These are phyloP conservation scores for Lachnellula cervina DNA, from an alignment of 2,329 filamentous ascomycete species.

Conservation along the genomic window DNA sequence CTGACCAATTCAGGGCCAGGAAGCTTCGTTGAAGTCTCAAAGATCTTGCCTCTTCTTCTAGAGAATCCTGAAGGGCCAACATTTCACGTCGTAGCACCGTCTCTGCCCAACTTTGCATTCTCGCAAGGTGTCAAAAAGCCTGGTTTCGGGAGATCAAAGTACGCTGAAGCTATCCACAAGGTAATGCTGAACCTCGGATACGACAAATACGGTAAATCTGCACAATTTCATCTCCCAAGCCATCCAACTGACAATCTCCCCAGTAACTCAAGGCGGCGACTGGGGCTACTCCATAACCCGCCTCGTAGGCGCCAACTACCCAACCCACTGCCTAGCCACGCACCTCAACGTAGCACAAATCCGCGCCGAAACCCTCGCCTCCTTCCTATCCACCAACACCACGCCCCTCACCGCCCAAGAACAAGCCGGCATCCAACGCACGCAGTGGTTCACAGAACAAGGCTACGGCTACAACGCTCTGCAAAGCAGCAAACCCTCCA, in stretches of 20 bases:
- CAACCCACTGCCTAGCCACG: conserved; percentile 51
- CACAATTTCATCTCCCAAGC: conserved; percentile 37
- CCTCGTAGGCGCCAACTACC: conserved; percentile 54
- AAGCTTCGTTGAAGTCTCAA: conserved; percentile 61
- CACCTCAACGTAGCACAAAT: conserved; percentile 19
- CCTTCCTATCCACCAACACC: conserved; percentile 2
- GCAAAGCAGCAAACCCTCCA: conserved; percentile 65
- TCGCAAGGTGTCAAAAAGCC: conserved; percentile 21
- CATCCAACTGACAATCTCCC: not conserved
- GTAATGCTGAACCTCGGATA: conserved; percentile 67
- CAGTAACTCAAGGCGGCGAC: conserved; percentile 58
- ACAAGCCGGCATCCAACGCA: conserved; percentile 12
- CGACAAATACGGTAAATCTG: conserved; percentile 42
- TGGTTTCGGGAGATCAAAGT: conserved; percentile 58
- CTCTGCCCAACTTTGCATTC: conserved; percentile 50
- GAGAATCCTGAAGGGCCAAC: conserved; percentile 28
- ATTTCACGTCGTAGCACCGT: conserved; percentile 46
- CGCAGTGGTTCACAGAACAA: conserved; percentile 14
- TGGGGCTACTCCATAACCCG: conserved; percentile 67
- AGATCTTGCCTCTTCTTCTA: conserved; percentile 45
- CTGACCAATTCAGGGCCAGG: conserved; percentile 47
- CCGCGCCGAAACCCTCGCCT: not conserved
- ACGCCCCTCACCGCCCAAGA: conserved; percentile 9
- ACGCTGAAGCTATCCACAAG: conserved; percentile 60
- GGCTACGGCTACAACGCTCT: conserved; percentile 20